Percentiles rank a stretch among this genome's conserved stretches.
phyloP scores from a whole-genome alignment of 768 basidiomycete genomes.

The Collybia nuda region DNA sequence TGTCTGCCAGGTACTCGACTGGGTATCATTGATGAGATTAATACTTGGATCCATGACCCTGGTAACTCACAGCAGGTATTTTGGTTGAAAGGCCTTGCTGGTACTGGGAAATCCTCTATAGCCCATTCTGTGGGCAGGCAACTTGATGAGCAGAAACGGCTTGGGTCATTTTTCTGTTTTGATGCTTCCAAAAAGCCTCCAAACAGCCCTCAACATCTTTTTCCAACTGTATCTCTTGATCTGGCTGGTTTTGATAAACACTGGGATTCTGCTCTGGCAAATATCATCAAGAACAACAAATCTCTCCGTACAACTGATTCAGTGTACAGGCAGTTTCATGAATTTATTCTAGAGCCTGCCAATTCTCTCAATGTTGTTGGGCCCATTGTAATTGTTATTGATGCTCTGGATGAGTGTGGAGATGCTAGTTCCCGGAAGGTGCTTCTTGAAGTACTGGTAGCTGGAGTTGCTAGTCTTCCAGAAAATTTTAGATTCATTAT shows the following conservation, averaged over 20 bases:
- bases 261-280: not conserved
- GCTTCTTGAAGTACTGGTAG: constrained; percentile 20
- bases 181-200: constrained; percentile 14
- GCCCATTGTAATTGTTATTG: constrained; percentile 27
- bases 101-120: constrained; percentile 37
- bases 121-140: constrained; percentile 27
- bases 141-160: constrained; percentile 13
- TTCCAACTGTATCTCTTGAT: constrained; percentile 31
- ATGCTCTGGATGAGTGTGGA: constrained; percentile 36
- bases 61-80: constrained; percentile 4
- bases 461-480: constrained; percentile 17
- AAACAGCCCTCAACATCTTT: constrained; percentile 17
- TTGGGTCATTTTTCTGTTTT: constrained; percentile 35
- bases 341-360: constrained; percentile 9
- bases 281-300: constrained; percentile 1
- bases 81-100: constrained; percentile 31
- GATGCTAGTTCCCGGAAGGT: constrained; percentile 12
- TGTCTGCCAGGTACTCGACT: constrained; percentile 16
- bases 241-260: constrained; percentile 17
- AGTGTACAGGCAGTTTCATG: constrained; percentile 13
- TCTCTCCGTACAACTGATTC: constrained; percentile 8
- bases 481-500: constrained; percentile 26
- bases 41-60: constrained; percentile 21
- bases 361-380: constrained; percentile 7
- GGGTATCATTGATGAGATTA: constrained; percentile 21